A percentile compares a stretch with the other conserved stretches of the same genome.
phyloP scores from a whole-genome alignment of 192 early-diverging fungal genomes.

The Paraglomus occultum region DNA sequence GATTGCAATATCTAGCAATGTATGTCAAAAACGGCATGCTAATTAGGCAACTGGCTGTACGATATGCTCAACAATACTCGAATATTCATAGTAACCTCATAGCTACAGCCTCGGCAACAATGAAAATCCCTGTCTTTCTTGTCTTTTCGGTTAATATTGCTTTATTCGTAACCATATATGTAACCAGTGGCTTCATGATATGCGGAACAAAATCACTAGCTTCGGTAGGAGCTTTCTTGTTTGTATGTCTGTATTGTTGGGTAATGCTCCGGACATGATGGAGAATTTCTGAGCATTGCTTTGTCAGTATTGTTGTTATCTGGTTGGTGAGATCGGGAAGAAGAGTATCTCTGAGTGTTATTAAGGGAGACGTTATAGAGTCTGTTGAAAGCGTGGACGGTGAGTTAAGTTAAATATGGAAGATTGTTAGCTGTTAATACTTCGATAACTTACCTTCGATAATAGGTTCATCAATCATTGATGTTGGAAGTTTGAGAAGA shows the following conservation, averaged over 20 bases:
- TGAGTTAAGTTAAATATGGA: constrained; percentile 1
- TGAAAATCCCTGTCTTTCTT: constrained; percentile 29
- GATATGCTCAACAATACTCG: not conserved
- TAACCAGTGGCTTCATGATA: constrained; percentile 44
- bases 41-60: not conserved
- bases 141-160: constrained; percentile 30
- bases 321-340: constrained; percentile 39
- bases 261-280: constrained; percentile 41
- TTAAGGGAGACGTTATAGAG: not conserved
- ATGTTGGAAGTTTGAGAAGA: constrained; percentile 42
- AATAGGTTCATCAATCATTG: constrained; percentile 43
- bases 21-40: not conserved
- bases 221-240: constrained; percentile 44
- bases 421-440: not conserved
- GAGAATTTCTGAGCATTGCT: constrained; percentile 46
- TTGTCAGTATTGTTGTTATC: constrained; percentile 43
- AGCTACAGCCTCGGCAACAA: constrained; percentile 45
- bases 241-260: constrained; percentile 42
- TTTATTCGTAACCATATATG: constrained; percentile 35
- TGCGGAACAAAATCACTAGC: constrained; percentile 50
- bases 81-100: constrained; percentile 12
- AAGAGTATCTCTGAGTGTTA: constrained; percentile 29
- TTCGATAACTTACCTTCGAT: constrained; percentile 42
- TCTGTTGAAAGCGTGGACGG: not conserved
- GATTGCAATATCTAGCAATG: constrained; percentile 35